A percentile compares a stretch with the other conserved stretches of the same genome.
phyloP scores from a whole-genome alignment of 2,329 filamentous ascomycete genomes.

The Ophiosphaerella korrae region DNA sequence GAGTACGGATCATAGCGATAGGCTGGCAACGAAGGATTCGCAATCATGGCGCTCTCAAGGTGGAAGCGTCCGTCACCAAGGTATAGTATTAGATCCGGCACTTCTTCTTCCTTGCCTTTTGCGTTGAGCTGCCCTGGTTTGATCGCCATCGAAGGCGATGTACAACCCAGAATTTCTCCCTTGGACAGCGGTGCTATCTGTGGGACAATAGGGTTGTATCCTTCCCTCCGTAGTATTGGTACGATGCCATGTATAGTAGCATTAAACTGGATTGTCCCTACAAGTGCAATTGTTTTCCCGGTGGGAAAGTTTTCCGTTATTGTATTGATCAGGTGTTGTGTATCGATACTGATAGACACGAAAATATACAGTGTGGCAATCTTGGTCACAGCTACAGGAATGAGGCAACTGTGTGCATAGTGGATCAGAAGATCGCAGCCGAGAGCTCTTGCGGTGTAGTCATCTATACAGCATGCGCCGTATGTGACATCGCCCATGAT shows the following conservation, averaged over 20 bases:
- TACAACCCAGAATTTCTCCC: constrained; percentile 97
- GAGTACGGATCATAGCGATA: constrained; percentile 98
- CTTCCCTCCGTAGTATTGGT: constrained; percentile 76
- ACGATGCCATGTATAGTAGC: constrained; percentile 89
- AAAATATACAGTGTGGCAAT: constrained; percentile 99
- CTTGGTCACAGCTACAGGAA: constrained; percentile 93
- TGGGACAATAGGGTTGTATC: constrained; percentile 84
- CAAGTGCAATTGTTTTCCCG: constrained; percentile 86
- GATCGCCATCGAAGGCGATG: constrained; percentile 67
- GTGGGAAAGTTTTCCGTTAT: constrained; percentile 85
- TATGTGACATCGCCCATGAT: constrained; percentile 99
- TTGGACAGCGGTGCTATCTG: constrained; percentile 93
- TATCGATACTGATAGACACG: constrained; percentile 96
- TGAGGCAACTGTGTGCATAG: constrained; percentile 95
- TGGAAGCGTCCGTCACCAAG: constrained; percentile 94
- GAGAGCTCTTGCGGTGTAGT: constrained; percentile 92
- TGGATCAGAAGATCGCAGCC: constrained; percentile 95
- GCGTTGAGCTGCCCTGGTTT: constrained; percentile 45
- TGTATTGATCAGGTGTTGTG: constrained; percentile 81
- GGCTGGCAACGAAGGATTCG: constrained; percentile 87
- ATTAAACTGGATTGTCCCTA: constrained; percentile 99
- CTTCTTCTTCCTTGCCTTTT: constrained; percentile 52
- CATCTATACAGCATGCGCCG: constrained; percentile 97
- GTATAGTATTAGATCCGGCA: constrained; percentile 78
- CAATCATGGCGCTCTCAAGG: constrained; percentile 98